Evolutionary conservation across 2,329 filamentous ascomycete species (phyloP).

Genomic region (Cytospora paraplurivora): DNA sequence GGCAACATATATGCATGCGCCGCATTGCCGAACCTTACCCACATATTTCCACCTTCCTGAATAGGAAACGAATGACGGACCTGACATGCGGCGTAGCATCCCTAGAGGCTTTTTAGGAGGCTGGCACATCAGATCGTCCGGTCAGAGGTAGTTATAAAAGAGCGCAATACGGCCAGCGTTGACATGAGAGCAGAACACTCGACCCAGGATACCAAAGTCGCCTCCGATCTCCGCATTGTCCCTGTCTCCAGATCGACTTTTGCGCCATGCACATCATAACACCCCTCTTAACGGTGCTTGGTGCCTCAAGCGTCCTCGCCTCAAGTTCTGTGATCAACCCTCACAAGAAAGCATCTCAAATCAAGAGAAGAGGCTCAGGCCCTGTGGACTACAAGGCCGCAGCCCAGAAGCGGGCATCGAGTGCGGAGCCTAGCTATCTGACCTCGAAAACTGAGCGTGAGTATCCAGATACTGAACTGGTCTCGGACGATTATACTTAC

Average conservation of each 20-base stretch:
- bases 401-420: conserved; percentile 4
- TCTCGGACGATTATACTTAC: accelerated
- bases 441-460: conserved; percentile 24
- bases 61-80: not conserved
- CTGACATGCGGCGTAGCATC: not conserved
- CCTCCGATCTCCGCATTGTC: not conserved
- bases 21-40: not conserved
- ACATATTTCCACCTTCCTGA: not conserved
- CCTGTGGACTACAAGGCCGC: not conserved
- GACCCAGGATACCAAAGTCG: not conserved
- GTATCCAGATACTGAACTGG: accelerated
- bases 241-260: not conserved
- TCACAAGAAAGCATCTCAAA: not conserved
- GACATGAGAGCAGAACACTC: not conserved
- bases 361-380: not conserved
- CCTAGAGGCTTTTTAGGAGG: not conserved
- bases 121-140: not conserved
- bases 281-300: conserved; percentile 1
- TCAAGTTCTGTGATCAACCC: not conserved
- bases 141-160: not conserved
- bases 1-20: not conserved
- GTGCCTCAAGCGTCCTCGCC: conserved; percentile 3
- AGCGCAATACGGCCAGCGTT: not conserved
- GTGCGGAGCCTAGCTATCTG: conserved; percentile 6
- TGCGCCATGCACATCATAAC: conserved; percentile 11